Base-by-base conservation (phyloP, 2,329 filamentous ascomycete species). In the Pestalotiopsis sp. region DNA sequence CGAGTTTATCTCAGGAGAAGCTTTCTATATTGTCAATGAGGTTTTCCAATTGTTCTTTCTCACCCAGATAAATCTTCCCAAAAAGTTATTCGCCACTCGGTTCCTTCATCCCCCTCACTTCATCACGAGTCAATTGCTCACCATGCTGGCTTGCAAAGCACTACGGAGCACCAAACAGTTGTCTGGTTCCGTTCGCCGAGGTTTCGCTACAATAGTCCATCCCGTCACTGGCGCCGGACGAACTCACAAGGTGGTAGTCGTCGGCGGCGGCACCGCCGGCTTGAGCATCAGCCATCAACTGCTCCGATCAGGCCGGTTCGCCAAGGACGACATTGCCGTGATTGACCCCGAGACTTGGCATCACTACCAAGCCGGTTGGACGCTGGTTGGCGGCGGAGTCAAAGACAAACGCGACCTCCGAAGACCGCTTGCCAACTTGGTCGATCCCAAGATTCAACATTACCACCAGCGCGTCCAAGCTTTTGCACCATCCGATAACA, bases 261-360 rank as follows among this genome's bases (percentile, higher is more conserved):
- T 67, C 4, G 65, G 65, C 7, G 65, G 27, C 66, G 91, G 91
- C 39, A 83, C 87, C 13, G 91, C 90, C 49, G 91, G 91, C 62
- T 78, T 92, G 14, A 80, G 87, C 2, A 86, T 92, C 75, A 89
- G 89, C 74, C 90, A 92, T 74, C 91, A 93, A 80, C 85, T 94
- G 3, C 84, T 92, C 57, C 72, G 73, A 12, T 71, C 73, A 23
- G 66, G 69, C 4, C 71, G 72, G 38, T 74, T 78, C 31, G 72
- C 74, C 17, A 76, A 76, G 68, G 74, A 76, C 41, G 79, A 80
- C 27, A 77, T 81, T 57, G 79, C 78, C 65, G 78, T 81, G 66
- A 61, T 81, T 20, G 79, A 81, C 68, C 78, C 79, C 20, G 78
- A 78, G n/a, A 68, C 72, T 61, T 71, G 71, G 27, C 79, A 81